Percentiles rank a stretch among this genome's conserved stretches.
Conservation (phyloP, 2,329 filamentous ascomycete species). For the Fusarium robinianum region DNA sequence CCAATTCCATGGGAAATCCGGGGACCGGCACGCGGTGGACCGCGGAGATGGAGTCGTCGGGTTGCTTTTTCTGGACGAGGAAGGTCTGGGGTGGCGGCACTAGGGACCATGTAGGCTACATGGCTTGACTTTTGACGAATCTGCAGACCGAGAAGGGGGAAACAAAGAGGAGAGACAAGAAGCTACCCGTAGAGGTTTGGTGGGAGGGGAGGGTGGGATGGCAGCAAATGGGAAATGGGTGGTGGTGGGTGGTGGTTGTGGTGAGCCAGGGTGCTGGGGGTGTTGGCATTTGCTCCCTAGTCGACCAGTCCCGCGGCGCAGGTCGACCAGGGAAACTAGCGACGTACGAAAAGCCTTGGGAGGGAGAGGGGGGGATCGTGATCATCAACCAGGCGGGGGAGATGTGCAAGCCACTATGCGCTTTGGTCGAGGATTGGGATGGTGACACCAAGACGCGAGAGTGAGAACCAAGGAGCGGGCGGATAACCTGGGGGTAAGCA, state of each 20-base stretch:
- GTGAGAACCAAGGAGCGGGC: slow-evolving; percentile 9
- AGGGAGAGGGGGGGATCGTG: too few species aligned
- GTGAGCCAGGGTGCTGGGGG: too few species aligned
- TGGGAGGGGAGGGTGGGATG: too few species aligned
- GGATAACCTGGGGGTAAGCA: slow-evolving; percentile 1
- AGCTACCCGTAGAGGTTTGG: background rate
- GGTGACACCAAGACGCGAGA: slow-evolving; percentile 1
- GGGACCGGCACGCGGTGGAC: slow-evolving; percentile 24
- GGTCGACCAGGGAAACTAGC: too few species aligned
- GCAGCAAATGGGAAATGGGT: too few species aligned
- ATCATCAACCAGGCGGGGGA: background rate
- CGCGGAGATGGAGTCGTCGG: slow-evolving; percentile 8
- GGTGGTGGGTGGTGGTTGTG: too few species aligned
- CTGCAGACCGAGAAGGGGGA: slow-evolving; percentile 26
- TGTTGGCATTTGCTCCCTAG: too few species aligned
- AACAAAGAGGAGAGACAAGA: background rate
- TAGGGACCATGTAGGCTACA: slow-evolving; percentile 3
- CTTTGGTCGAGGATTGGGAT: background rate
- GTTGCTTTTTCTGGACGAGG: slow-evolving; percentile 27
- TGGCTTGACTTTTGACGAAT: slow-evolving; percentile 6
- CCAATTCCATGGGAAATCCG: slow-evolving; percentile 39
- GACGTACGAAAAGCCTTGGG: too few species aligned
- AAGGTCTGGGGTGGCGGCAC: slow-evolving; percentile 7
- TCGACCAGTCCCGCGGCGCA: too few species aligned
- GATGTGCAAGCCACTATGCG: slow-evolving; percentile 7